A percentile compares a stretch with the other conserved stretches of the same genome.
Evolutionary conservation across 192 early-diverging fungal species (phyloP).

Genomic region (Entrophospora sp.): DNA sequence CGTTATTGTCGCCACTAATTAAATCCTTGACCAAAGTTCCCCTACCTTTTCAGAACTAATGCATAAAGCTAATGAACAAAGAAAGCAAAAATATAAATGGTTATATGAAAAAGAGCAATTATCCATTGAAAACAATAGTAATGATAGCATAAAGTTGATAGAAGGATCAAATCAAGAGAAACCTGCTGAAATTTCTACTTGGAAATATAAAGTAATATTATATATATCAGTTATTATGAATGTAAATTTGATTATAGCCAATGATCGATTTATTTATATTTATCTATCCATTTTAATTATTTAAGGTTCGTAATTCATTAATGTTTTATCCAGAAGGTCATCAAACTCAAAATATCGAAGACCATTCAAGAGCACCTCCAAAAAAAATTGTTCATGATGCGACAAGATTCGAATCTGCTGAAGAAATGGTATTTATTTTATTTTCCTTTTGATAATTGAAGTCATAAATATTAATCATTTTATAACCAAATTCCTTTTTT

Average conservation of each 20-base stretch:
- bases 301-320: slow-evolving; percentile 54
- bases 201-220: slow-evolving; percentile 48
- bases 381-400: slow-evolving; percentile 55
- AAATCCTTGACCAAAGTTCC: slow-evolving; percentile 8
- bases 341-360: slow-evolving; percentile 28
- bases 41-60: slow-evolving; percentile 49
- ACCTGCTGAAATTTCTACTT: slow-evolving; percentile 32
- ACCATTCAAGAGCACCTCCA: slow-evolving; percentile 36
- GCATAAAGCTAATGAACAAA: slow-evolving; percentile 48
- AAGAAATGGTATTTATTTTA: slow-evolving; percentile 23
- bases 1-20: not conserved
- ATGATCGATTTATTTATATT: not conserved
- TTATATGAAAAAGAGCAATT: slow-evolving; percentile 55
- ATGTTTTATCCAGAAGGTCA: slow-evolving; percentile 63
- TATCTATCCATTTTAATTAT: not conserved
- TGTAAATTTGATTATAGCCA: no score
- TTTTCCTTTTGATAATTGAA: no score
- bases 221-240: no score
- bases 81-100: slow-evolving; percentile 54
- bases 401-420: slow-evolving; percentile 45
- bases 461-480: no score
- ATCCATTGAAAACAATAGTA: slow-evolving; percentile 16
- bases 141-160: slow-evolving; percentile 17
- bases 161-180: slow-evolving; percentile 19
- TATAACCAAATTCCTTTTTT: no score